These are phyloP conservation scores for Chalciporus sphaerocephalus DNA, from an alignment of 768 basidiomycete genomes.

Conservation along the genomic window DNA sequence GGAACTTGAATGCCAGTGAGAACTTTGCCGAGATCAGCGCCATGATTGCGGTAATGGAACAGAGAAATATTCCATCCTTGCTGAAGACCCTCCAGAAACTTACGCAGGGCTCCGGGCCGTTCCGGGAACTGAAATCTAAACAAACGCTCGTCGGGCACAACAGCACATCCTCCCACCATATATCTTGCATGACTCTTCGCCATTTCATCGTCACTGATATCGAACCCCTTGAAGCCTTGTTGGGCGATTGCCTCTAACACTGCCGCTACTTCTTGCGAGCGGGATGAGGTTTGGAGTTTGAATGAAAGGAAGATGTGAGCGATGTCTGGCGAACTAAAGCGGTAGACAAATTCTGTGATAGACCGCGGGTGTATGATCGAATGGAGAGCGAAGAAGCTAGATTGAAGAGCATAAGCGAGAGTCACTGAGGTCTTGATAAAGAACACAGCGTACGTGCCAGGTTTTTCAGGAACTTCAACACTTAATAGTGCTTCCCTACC, in stretches of 20 bases:
- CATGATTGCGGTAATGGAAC: conserved; percentile 98
- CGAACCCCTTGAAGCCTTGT: conserved; percentile 75
- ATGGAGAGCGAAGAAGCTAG: conserved; percentile 84
- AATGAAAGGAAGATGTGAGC: conserved; percentile 93
- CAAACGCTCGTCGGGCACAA: conserved; percentile 78
- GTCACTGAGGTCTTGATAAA: neutral
- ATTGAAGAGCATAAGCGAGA: conserved; percentile 1
- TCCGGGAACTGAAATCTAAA: conserved; percentile 98
- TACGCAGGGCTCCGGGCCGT: conserved; percentile 83
- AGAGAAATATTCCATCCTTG: conserved; percentile 91
- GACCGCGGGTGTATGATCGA: conserved; percentile 84
- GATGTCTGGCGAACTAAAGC: conserved; percentile 66
- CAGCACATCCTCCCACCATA: conserved; percentile 83
- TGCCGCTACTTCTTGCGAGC: conserved; percentile 57
- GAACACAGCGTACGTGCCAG: conserved; percentile 66
- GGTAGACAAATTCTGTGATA: conserved; percentile 94
- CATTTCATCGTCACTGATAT: conserved; percentile 93
- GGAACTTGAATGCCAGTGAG: conserved; percentile 94
- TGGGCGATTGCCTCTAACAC: conserved; percentile 61
- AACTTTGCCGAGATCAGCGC: conserved; percentile 90
- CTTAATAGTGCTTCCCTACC: conserved; percentile 89
- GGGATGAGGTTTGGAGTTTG: conserved; percentile 56
- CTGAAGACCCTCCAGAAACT: conserved; percentile 81
- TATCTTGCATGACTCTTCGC: conserved; percentile 94
- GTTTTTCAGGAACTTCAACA: conserved; percentile 89